Base-by-base conservation (phyloP, 345 rosid species). In the Eucalyptus decipiens region DNA sequence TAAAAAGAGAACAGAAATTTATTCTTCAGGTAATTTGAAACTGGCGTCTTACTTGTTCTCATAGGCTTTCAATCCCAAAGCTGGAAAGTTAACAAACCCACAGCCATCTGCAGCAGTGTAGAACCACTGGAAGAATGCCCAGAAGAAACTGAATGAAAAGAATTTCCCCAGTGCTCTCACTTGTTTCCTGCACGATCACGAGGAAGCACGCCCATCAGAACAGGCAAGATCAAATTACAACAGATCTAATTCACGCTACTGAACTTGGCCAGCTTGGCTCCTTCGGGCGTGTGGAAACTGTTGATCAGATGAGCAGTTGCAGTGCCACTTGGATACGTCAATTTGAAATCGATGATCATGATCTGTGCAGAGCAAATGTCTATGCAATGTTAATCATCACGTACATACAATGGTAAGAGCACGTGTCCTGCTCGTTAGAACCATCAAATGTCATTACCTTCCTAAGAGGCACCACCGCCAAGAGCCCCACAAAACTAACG, bases 61-160 rank as follows among this genome's bases (percentile, higher is more conserved):
- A 88, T 88, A 90, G 67, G 99, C 98, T 90, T 94, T 80, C 80
- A 95, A 95, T 69, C 99, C 98, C 54, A 97, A 93, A 34, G 98
- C 93, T 19, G 99, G 99, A 92, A 97, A 97, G 91, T 48, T 90
- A 16, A 67, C 52, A 89, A 95, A 97, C 30, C 98, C 98, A 83
- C 99, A 97, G 16, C 81, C 88, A 1, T 94, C 95, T 85, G 94
- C 97, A 9, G 91, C 97, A 26, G 95, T 92, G 86, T 92, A 96
- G 93, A 97, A 97, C 99, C 98, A 97, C 62, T 97, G 96, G 90
- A 97, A 97, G 93, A 95, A 96, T 85, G 94, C 96, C 98, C 98
- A 97, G 34, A 95, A 88, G 92, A 97, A 95, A 90, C 99, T 96
- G 67, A 96, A 87, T 58, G 96, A 94, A 92, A 96, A 96, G 92